Evolutionary conservation across 805 yeast species (phyloP).

Genomic region (Zygosaccharomyces lentus): DNA sequence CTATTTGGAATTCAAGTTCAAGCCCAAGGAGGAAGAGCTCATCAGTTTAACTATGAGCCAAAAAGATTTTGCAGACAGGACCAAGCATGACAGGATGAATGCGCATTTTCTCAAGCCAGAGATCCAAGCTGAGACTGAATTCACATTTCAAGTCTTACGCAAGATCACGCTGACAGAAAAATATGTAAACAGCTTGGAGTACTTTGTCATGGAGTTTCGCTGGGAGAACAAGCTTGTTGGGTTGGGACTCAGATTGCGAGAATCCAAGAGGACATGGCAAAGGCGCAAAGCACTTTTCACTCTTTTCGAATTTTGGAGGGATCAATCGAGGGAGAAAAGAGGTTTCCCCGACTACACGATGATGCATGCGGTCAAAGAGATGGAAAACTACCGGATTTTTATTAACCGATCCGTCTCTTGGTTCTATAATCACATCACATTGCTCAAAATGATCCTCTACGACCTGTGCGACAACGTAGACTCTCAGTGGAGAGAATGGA

Average conservation of each 20-base stretch:
- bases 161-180: conserved; percentile 32
- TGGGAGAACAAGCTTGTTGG: conserved; percentile 36
- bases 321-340: conserved; percentile 34
- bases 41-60: conserved; percentile 19
- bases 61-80: conserved; percentile 17
- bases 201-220: conserved; percentile 35
- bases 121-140: conserved; percentile 29
- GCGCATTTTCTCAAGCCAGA: conserved; percentile 30
- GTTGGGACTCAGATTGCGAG: conserved; percentile 31
- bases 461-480: conserved; percentile 34
- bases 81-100: conserved; percentile 29
- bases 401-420: conserved; percentile 36
- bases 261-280: conserved; percentile 38
- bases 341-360: conserved; percentile 28
- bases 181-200: conserved; percentile 35
- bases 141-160: conserved; percentile 26
- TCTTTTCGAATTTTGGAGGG: conserved; percentile 37
- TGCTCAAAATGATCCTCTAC: conserved; percentile 34
- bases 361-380: conserved; percentile 35
- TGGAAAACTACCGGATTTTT: conserved; percentile 36
- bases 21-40: conserved; percentile 31
- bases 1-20: conserved; percentile 32
- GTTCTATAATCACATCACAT: conserved; percentile 37
- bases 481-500: conserved; percentile 38
- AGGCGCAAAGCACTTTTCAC: conserved; percentile 36